These are phyloP conservation scores for Penicillium samsonianum DNA, from an alignment of 495 filamentous ascomycete species.

Conservation along the genomic window DNA sequence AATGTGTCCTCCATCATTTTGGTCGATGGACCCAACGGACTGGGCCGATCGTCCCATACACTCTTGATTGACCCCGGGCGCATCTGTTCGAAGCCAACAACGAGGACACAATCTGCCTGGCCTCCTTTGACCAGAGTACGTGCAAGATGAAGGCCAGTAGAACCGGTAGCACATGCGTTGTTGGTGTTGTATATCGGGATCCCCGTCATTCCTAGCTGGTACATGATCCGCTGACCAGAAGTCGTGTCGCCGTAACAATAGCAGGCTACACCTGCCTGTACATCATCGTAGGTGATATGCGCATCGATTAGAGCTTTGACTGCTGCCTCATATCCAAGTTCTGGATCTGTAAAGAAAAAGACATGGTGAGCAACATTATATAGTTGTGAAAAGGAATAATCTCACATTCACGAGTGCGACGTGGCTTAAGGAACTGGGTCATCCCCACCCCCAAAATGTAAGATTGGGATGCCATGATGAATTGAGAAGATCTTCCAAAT, in stretches of 20 bases:
- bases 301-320: slow-evolving; percentile 82
- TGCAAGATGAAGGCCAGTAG: slow-evolving; percentile 73
- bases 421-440: slow-evolving; percentile 29
- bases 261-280: slow-evolving; percentile 80
- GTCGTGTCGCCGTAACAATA: slow-evolving; percentile 87
- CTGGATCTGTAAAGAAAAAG: slow-evolving; percentile 12
- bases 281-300: slow-evolving; percentile 83
- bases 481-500: too few relatives aligned
- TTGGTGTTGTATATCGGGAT: slow-evolving; percentile 88
- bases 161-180: slow-evolving; percentile 86
- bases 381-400: not conserved
- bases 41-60: slow-evolving; percentile 28
- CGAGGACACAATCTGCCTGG: slow-evolving; percentile 70
- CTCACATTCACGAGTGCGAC: slow-evolving; percentile 24
- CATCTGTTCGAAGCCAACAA: slow-evolving; percentile 95
- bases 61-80: slow-evolving; percentile 56
- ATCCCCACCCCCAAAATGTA: slow-evolving; percentile 26
- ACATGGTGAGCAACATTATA: not conserved
- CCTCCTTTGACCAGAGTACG: slow-evolving; percentile 68
- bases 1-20: slow-evolving; percentile 26
- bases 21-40: slow-evolving; percentile 23
- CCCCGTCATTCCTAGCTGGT: slow-evolving; percentile 87
- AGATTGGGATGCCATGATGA: slow-evolving; percentile 9
- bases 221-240: slow-evolving; percentile 72
- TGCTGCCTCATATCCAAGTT: slow-evolving; percentile 25